Conservation (phyloP, 345 rosid species). For the Cardamine chenopodiifolia region DNA sequence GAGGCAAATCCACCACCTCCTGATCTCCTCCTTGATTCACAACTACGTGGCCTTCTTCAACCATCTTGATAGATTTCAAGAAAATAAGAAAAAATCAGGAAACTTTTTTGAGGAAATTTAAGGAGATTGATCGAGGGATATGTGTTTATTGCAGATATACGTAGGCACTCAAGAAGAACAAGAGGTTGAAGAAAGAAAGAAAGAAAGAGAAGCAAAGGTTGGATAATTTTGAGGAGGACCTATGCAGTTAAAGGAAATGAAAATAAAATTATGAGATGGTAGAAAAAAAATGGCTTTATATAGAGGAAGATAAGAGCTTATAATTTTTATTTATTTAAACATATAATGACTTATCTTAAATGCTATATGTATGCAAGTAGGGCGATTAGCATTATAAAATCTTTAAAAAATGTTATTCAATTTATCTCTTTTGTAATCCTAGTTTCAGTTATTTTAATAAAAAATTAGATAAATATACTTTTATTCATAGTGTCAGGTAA, state of each 20-base stretch:
- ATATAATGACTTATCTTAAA: slow-evolving; percentile 21
- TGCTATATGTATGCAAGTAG: background rate
- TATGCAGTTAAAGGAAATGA: slow-evolving; percentile 53
- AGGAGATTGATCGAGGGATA: background rate
- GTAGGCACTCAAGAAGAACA: slow-evolving; percentile 25
- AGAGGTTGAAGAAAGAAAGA: slow-evolving; percentile 44
- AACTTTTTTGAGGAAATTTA: background rate
- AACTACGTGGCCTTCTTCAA: slow-evolving; percentile 57
- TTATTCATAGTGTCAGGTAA: background rate
- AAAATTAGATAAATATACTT: background rate
- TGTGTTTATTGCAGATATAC: slow-evolving; percentile 23
- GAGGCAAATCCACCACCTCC: slow-evolving; percentile 66
- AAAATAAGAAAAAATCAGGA: background rate
- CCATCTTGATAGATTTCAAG: slow-evolving; percentile 32
- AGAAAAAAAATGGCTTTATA: slow-evolving; percentile 51
- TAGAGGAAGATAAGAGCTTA: slow-evolving; percentile 47
- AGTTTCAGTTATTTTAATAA: background rate
- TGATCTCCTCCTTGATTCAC: slow-evolving; percentile 61
- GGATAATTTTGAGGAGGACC: slow-evolving; percentile 31
- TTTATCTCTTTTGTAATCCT: background rate
- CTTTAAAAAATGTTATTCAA: background rate
- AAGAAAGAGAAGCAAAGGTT: slow-evolving; percentile 36
- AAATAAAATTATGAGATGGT: slow-evolving; percentile 46
- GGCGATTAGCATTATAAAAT: slow-evolving; percentile 1
- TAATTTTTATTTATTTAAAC: background rate